Conservation (phyloP, 2,329 filamentous ascomycete species). For the Laburnicola sp. region DNA sequence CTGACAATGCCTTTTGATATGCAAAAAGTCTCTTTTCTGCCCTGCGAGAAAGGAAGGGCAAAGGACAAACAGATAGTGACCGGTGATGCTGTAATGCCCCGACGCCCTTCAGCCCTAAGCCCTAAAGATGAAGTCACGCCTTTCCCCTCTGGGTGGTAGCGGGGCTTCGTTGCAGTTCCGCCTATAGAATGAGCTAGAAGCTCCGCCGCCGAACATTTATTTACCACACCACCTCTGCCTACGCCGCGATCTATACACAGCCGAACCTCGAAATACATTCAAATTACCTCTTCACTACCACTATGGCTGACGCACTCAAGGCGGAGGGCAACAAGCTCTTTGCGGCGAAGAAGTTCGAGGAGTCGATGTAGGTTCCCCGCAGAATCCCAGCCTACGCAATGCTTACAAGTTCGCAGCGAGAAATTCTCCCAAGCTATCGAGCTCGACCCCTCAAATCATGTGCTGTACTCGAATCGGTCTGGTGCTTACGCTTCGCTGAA, state of each 20-base stretch:
- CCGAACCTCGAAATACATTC: constrained; percentile 3
- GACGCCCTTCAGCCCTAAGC: constrained; percentile 32
- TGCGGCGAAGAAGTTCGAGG: constrained; percentile 92
- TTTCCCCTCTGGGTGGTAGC: constrained; percentile 16
- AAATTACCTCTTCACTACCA: constrained; percentile 18
- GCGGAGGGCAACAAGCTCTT: constrained; percentile 99
- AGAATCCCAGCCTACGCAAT: constrained; percentile 8
- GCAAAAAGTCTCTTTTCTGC: background rate
- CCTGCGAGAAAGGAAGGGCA: background rate
- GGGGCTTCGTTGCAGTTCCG: constrained; percentile 26
- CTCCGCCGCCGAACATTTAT: constrained; percentile 36
- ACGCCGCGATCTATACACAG: constrained; percentile 13
- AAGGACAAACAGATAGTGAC: background rate
- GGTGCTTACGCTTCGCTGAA: constrained; percentile 84
- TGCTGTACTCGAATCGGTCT: constrained; percentile 97
- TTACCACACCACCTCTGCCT: constrained; percentile 30
- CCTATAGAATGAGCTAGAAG: constrained; percentile 45
- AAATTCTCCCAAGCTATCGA: constrained; percentile 95
- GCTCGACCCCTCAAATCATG: constrained; percentile 86
- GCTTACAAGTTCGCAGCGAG: constrained; percentile 60
- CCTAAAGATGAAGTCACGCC: constrained; percentile 1
- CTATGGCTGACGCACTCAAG: constrained; percentile 81
- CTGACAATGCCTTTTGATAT: background rate
- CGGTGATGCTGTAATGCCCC: constrained; percentile 14
- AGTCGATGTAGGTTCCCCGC: constrained; percentile 76